phyloP scores from a whole-genome alignment of 1,139 yeast species.

The Nakaseomyces nivariensis region DNA sequence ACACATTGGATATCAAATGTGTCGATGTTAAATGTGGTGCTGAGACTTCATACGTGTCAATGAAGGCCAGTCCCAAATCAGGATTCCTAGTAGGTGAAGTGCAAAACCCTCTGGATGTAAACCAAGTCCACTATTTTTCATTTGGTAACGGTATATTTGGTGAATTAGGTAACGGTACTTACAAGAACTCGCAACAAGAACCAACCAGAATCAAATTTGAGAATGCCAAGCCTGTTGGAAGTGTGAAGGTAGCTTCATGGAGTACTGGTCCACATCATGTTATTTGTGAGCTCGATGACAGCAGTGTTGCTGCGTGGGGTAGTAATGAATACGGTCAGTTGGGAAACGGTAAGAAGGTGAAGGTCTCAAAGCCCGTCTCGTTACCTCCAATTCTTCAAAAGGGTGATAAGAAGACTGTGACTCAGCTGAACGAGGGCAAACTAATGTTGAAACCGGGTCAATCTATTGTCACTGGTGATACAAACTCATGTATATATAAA shows the following conservation, averaged over 20 bases:
- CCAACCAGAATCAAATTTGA: slow-evolving; percentile 53
- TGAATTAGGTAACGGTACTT: slow-evolving; percentile 75
- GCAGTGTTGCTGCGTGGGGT: slow-evolving; percentile 74
- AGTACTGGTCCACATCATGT: slow-evolving; percentile 58
- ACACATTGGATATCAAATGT: slow-evolving; percentile 26
- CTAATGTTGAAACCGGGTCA: slow-evolving; percentile 32
- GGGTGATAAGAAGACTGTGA: neutral
- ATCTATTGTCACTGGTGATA: slow-evolving; percentile 52
- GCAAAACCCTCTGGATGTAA: slow-evolving; percentile 7
- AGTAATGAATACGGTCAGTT: slow-evolving; percentile 73
- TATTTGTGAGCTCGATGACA: slow-evolving; percentile 49
- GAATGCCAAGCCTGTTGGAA: slow-evolving; percentile 38
- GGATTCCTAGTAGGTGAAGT: slow-evolving; percentile 6
- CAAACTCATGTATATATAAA: slow-evolving; percentile 57
- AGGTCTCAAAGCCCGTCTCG: slow-evolving; percentile 45
- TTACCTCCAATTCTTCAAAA: slow-evolving; percentile 32
- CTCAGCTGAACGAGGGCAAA: neutral
- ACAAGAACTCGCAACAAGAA: slow-evolving; percentile 58
- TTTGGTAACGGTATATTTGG: slow-evolving; percentile 85
- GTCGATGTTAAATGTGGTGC: slow-evolving; percentile 56
- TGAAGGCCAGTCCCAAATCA: slow-evolving; percentile 15
- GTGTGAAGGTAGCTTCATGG: slow-evolving; percentile 38
- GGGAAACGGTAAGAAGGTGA: slow-evolving; percentile 68
- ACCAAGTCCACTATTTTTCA: slow-evolving; percentile 35
- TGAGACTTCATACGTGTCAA: slow-evolving; percentile 50